Percentiles rank a stretch among this genome's conserved stretches.
Evolutionary conservation across 306 rosid genomes (phyloP).

Genomic region (Lagenaria siceraria): DNA sequence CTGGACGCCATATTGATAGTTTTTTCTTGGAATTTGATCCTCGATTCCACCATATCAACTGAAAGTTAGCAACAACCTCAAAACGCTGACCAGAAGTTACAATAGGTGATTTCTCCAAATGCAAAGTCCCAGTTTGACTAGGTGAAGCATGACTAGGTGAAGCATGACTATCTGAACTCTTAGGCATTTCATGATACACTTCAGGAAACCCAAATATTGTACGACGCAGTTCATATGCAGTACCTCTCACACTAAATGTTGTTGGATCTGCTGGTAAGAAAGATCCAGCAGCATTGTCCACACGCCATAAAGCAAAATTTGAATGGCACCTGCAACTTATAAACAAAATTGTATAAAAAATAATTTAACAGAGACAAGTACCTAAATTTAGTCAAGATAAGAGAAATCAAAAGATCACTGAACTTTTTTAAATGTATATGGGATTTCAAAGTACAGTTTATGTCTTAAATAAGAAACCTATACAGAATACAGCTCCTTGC

Average conservation of each 20-base stretch:
- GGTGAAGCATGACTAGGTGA: conserved; percentile 25
- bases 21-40: conserved; percentile 59
- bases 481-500: background rate
- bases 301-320: conserved; percentile 73
- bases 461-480: background rate
- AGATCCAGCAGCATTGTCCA: conserved; percentile 80
- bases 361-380: background rate
- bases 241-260: conserved; percentile 33
- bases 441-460: background rate
- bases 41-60: conserved; percentile 83
- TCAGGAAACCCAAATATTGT: conserved; percentile 54
- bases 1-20: conserved; percentile 91
- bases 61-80: conserved; percentile 80
- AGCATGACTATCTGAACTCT: conserved; percentile 25
- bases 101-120: conserved; percentile 27
- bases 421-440: background rate
- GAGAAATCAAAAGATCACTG: background rate
- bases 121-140: conserved; percentile 25
- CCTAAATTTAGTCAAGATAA: background rate
- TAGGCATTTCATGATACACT: conserved; percentile 23
- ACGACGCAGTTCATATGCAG: conserved; percentile 65
- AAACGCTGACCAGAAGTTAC: conserved; percentile 43
- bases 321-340: conserved; percentile 39
- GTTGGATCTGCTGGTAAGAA: conserved; percentile 75
- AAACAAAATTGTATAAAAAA: conserved; percentile 1